phyloP scores from a whole-genome alignment of 257 asterid genomes.

The Voacanga thouarsii region DNA sequence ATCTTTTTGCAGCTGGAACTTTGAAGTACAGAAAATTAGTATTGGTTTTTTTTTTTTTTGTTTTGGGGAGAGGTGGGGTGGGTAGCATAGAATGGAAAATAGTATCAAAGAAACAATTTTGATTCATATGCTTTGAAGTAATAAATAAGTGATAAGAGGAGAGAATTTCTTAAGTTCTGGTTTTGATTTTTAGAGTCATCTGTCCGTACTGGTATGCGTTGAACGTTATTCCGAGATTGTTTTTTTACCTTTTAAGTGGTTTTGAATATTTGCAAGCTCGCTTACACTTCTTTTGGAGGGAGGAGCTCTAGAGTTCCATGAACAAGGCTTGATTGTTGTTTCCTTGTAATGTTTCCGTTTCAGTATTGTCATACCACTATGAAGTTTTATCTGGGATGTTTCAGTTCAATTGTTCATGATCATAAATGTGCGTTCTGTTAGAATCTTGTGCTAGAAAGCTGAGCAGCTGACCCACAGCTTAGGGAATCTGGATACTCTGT shows the following conservation, averaged over 20 bases:
- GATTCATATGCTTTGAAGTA: neutral
- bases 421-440: neutral
- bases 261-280: neutral
- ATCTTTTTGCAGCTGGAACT: neutral
- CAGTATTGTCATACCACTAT: neutral
- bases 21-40: neutral
- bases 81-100: neutral
- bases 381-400: neutral
- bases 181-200: neutral
- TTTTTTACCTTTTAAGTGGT: neutral
- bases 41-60: neutral
- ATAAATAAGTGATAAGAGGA: neutral
- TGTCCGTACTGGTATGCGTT: neutral
- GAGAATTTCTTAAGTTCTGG: neutral
- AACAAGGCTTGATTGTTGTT: neutral
- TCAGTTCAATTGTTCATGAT: neutral
- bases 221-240: neutral
- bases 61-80: too few species aligned
- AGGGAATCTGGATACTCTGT: neutral
- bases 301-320: neutral
- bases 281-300: neutral
- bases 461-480: constrained; percentile 1
- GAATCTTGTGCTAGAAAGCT: constrained; percentile 2
- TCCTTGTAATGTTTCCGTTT: neutral
- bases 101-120: neutral